Evolutionary conservation across 257 asterid genomes (phyloP), one percentile per base, ranked within the genome.

Genomic region (Capsicum rhomboideum): DNA sequence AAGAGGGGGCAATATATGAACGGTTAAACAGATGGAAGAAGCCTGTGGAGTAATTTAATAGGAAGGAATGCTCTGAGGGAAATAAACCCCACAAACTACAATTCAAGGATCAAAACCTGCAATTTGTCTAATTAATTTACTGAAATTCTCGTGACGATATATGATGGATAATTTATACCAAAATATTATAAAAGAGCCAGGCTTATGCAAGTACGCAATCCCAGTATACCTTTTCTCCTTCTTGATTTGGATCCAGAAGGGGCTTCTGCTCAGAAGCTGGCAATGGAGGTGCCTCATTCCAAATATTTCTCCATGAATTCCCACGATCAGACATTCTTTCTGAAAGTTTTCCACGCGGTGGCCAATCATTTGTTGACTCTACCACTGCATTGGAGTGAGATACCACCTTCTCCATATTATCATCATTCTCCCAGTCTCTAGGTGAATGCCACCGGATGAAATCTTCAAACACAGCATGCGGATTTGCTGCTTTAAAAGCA

Each of bases 401-500:
- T 34, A 40, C 83, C 79, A 87, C 93, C 56, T 17, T 82, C 72
- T 81, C 90, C 82, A 83, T 83, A 80, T 50, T 84, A 26, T 66
- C 88, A 84, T 88, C 93, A 56, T 82, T 86, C 86, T 96, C 99
- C 99, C 98, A 96, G 85, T 96, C 99, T 89, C 95, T 89, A 42
- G 98, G 99, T 82, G 99, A 97, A 90, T 95, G 98, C 99, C 99
- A 93, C 78, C 99, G 91, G 78, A 95, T 97, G 86, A 95, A 97
- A 89, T 97, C 99, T 93, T 97, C 98, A 68, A 97, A 97, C 83
- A 93, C 93, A 64, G 98, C 97, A 87, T 91, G 95, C 10, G 95
- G 98, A 89, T 97, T 97, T 75, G 98, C 98, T 59, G 98, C 98
- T 90, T 95, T 97, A 86, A 95, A 97, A 50, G 98, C 95, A 72